Evolutionary conservation across 2,329 filamentous ascomycete species (phyloP).

Genomic region (Salinomyces thailandicus): DNA sequence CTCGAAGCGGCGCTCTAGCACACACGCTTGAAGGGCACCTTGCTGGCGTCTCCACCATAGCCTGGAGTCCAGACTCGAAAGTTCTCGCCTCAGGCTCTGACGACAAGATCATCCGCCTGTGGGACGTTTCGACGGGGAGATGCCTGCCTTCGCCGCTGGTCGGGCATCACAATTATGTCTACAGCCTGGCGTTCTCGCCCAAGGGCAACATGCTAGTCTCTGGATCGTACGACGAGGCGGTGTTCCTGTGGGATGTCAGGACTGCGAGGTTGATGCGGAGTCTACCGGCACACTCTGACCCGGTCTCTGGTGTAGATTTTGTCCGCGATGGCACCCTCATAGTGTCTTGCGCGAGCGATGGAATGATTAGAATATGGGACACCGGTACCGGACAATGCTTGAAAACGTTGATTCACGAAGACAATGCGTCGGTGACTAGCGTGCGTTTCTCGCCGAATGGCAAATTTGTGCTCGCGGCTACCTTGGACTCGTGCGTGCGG

Average conservation of each 20-base stretch:
- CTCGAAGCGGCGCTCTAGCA: slow-evolving; percentile 63
- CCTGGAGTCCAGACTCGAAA: slow-evolving; percentile 86
- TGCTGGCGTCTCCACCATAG: slow-evolving; percentile 80
- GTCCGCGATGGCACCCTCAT: slow-evolving; percentile 85
- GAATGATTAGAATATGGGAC: slow-evolving; percentile 90
- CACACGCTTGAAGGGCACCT: slow-evolving; percentile 89
- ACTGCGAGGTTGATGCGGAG: slow-evolving; percentile 80
- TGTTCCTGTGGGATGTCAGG: slow-evolving; percentile 92
- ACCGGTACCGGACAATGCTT: slow-evolving; percentile 90
- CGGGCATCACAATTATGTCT: slow-evolving; percentile 94
- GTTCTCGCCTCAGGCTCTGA: slow-evolving; percentile 86
- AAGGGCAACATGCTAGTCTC: slow-evolving; percentile 96
- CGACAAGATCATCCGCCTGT: slow-evolving; percentile 90
- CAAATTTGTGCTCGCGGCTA: slow-evolving; percentile 83
- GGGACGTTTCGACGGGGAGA: slow-evolving; percentile 59
- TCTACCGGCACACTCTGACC: slow-evolving; percentile 87
- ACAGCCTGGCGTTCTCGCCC: slow-evolving; percentile 87
- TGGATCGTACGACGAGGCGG: slow-evolving; percentile 92
- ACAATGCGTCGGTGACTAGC: slow-evolving; percentile 79
- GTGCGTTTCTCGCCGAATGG: slow-evolving; percentile 93
- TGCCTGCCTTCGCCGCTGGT: slow-evolving; percentile 53
- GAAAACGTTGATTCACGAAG: slow-evolving; percentile 88
- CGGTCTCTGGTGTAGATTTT: slow-evolving; percentile 88
- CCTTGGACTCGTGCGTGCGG: slow-evolving; percentile 77
- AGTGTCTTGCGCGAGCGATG: slow-evolving; percentile 83